Conservation (phyloP, 108 stramenopile genomes). For the Schizochytrium sp. region DNA sequence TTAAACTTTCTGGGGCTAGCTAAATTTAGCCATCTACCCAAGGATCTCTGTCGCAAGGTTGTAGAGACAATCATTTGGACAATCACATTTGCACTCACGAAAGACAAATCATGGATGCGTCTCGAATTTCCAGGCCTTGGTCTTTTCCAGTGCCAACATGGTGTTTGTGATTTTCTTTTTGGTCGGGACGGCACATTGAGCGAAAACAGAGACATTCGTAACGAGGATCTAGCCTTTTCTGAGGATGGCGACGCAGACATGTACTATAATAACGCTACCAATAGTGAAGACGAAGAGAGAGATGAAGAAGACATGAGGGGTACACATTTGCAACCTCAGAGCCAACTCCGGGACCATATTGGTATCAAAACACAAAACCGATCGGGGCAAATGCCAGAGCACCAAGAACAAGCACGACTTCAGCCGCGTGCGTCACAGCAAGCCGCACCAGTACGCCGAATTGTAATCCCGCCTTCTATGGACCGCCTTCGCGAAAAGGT, state of each 20-base stretch:
- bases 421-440: neutral
- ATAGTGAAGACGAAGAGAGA: neutral
- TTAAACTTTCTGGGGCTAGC: constrained; percentile 33
- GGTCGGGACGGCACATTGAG: neutral
- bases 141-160: neutral
- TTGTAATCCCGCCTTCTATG: constrained; percentile 53
- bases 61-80: constrained; percentile 31
- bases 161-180: constrained; percentile 22
- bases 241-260: no score
- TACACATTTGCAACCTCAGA: no score
- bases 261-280: no score
- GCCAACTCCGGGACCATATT: no score
- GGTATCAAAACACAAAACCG: no score
- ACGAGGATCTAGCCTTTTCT: no score
- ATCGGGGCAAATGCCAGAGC: neutral
- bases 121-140: constrained; percentile 46
- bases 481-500: constrained; percentile 59
- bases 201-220: neutral
- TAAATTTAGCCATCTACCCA: neutral
- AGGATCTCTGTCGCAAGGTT: constrained; percentile 56
- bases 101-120: constrained; percentile 5
- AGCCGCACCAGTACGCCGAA: neutral
- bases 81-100: constrained; percentile 51
- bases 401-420: neutral
- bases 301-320: neutral